A percentile compares a stretch with the other conserved stretches of the same genome.
Evolutionary conservation across 2,329 filamentous ascomycete species (phyloP).

Genomic region (Pseudocercospora fuligena): DNA sequence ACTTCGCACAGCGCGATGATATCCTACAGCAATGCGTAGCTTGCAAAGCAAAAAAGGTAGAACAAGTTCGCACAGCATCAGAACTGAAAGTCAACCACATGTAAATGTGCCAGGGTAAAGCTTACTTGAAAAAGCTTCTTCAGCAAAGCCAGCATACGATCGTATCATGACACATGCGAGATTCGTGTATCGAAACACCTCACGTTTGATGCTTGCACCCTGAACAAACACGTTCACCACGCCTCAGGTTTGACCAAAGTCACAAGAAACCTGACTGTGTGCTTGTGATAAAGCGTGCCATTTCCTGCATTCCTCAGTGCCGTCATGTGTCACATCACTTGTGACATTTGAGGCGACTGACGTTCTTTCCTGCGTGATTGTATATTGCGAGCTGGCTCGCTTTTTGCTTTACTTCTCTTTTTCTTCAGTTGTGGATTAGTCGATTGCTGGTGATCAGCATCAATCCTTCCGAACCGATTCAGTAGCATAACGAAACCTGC

Average conservation of each 20-base stretch:
- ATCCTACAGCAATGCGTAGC: too few relatives aligned
- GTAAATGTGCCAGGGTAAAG: neutral
- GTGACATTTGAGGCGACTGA: neutral
- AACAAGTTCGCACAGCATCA: neutral
- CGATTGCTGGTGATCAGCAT: neutral
- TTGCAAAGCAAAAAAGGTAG: too few relatives aligned
- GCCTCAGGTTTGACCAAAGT: neutral
- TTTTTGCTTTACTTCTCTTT: neutral
- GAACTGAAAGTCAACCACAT: neutral
- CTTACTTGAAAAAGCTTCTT: neutral
- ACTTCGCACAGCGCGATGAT: too few relatives aligned
- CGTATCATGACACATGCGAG: conserved; percentile 4
- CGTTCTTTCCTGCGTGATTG: neutral
- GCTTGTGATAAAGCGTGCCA: conserved; percentile 1
- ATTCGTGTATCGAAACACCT: conserved; percentile 1
- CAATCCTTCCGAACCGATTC: neutral
- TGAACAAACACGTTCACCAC: neutral
- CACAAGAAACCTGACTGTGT: neutral
- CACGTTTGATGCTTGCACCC: conserved; percentile 5
- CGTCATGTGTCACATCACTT: neutral
- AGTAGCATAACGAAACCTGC: neutral
- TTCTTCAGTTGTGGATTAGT: neutral
- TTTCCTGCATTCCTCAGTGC: neutral
- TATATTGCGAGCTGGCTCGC: neutral
- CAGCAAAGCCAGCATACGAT: neutral